Evolutionary conservation across 768 basidiomycete genomes (phyloP).

Genomic region (Paxillus involutus): DNA sequence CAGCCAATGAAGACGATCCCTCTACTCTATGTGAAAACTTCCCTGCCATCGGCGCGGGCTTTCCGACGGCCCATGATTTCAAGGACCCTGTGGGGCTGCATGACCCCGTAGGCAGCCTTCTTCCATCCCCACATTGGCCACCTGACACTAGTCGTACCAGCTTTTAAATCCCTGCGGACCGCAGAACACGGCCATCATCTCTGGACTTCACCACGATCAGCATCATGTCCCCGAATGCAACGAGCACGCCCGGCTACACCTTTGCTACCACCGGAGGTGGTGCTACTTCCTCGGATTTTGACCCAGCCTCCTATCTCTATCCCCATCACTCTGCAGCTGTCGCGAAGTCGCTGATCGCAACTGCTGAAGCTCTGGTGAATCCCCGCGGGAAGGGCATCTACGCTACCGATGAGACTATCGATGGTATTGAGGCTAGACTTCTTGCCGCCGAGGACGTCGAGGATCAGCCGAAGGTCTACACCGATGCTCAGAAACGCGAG

Average conservation of each 20-base stretch:
- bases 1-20: no score
- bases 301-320: constrained; percentile 32
- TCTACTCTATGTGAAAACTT: background rate
- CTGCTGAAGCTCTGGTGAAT: constrained; percentile 44
- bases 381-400: constrained; percentile 53
- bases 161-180: background rate
- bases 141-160: background rate
- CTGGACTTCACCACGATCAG: constrained; percentile 2
- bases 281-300: constrained; percentile 3
- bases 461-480: constrained; percentile 21
- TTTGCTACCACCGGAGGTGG: constrained; percentile 25
- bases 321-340: constrained; percentile 41
- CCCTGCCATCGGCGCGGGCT: background rate
- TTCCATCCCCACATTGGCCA: background rate
- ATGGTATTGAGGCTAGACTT: constrained; percentile 40
- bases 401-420: constrained; percentile 53
- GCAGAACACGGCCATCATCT: background rate
- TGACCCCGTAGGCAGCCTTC: background rate
- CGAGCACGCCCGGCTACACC: constrained; percentile 28
- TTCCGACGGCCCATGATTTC: background rate
- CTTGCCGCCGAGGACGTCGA: constrained; percentile 32
- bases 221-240: constrained; percentile 19
- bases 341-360: constrained; percentile 42
- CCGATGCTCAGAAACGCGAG: constrained; percentile 38
- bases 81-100: background rate